Conservation (phyloP, 2,329 filamentous ascomycete genomes). For the Xylariaceae sp. region DNA sequence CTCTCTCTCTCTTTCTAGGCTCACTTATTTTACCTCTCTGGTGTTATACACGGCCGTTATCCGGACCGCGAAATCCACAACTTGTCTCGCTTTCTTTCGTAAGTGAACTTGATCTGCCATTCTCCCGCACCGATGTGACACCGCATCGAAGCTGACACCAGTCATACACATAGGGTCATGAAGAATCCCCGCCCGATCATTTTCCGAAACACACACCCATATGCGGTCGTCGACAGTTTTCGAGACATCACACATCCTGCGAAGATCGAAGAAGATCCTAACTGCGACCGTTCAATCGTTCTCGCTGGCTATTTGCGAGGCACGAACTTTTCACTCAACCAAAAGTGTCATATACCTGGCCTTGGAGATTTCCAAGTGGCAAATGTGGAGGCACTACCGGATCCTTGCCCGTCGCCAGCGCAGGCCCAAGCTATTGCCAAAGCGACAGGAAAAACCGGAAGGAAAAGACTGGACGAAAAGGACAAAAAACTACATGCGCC, state of each 20-base stretch:
- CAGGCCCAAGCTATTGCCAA: conserved; percentile 87
- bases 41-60: conserved; percentile 94
- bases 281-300: conserved; percentile 86
- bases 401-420: conserved; percentile 90
- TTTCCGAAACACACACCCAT: conserved; percentile 95
- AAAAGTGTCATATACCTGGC: conserved; percentile 87
- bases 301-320: conserved; percentile 91
- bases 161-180: conserved; percentile 59
- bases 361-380: conserved; percentile 84
- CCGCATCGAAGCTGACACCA: too few relatives aligned
- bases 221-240: conserved; percentile 89
- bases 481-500: conserved; percentile 95
- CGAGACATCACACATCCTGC: conserved; percentile 93
- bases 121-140: too few relatives aligned
- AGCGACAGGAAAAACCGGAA: conserved; percentile 73
- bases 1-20: conserved; percentile 49
- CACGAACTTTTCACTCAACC: conserved; percentile 86
- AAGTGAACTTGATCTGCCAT: too few relatives aligned
- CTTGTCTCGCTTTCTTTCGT: conserved; percentile 82
- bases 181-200: conserved; percentile 96
- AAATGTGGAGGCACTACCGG: conserved; percentile 80
- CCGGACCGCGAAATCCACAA: conserved; percentile 97
- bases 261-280: conserved; percentile 79
- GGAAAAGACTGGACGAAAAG: conserved; percentile 85
- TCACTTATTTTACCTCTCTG: conserved; percentile 93